A percentile compares a stretch with the other conserved stretches of the same genome.
Conservation (phyloP, 208 protist genomes). For the Leishmania martiniquensis region DNA sequence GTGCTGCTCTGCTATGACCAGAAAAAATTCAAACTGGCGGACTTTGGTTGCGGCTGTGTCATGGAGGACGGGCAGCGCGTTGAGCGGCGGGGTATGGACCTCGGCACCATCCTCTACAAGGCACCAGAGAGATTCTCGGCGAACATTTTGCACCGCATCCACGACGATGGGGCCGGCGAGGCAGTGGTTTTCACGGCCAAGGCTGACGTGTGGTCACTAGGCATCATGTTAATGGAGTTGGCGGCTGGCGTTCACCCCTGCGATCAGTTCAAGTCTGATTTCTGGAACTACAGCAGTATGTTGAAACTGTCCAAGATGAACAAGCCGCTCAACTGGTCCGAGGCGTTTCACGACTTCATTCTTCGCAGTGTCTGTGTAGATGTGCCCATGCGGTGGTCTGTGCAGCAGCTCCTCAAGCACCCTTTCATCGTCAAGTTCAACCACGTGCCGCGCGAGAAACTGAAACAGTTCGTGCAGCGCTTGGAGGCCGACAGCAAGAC, state of each 20-base stretch:
- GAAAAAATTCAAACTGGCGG: conserved; percentile 78
- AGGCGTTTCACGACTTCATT: conserved; percentile 81
- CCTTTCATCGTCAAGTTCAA: conserved; percentile 77
- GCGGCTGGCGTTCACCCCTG: conserved; percentile 78
- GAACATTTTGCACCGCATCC: conserved; percentile 20
- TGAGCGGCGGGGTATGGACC: conserved; percentile 52
- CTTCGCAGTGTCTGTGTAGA: conserved; percentile 65
- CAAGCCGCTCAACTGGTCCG: conserved; percentile 82
- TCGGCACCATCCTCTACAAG: conserved; percentile 89
- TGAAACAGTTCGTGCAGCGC: conserved; percentile 79
- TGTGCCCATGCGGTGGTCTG: conserved; percentile 57
- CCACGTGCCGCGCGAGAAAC: conserved; percentile 61
- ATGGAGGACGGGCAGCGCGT: conserved; percentile 58
- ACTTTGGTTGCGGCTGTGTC: conserved; percentile 87
- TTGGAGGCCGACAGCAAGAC: conserved; percentile 69
- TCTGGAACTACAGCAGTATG: conserved; percentile 81
- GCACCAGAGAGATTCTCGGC: conserved; percentile 68
- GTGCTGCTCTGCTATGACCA: conserved; percentile 87
- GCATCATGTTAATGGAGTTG: conserved; percentile 85
- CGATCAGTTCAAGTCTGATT: conserved; percentile 86
- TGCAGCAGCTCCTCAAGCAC: conserved; percentile 68
- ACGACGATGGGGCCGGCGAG: conserved; percentile 14
- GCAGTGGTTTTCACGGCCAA: conserved; percentile 74
- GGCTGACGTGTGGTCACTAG: conserved; percentile 91
- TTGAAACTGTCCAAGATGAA: conserved; percentile 81